Conservation (phyloP, 129 eudicot genomes). For the Ambrosia trifida region DNA sequence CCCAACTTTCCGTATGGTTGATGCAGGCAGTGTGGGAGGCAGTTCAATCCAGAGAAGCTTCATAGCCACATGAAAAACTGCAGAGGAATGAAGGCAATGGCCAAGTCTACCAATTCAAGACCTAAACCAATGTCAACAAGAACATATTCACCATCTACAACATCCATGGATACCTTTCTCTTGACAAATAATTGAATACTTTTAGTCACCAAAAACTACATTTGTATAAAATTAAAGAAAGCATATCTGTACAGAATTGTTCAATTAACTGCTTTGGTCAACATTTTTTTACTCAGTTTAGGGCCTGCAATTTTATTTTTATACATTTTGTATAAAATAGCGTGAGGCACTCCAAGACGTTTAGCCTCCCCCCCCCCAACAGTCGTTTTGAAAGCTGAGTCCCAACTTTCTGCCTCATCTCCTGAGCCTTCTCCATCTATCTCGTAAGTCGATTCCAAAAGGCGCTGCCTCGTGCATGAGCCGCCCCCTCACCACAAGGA, state of each 20-base stretch:
- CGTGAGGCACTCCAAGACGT: too few relatives aligned
- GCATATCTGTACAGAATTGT: background rate
- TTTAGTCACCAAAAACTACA: background rate
- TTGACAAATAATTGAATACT: constrained; percentile 32
- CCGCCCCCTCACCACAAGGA: too few relatives aligned
- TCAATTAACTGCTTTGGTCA: background rate
- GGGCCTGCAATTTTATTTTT: too few relatives aligned
- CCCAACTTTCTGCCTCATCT: too few relatives aligned
- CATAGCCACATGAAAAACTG: constrained; percentile 71
- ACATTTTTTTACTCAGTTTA: background rate
- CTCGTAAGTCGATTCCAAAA: too few relatives aligned
- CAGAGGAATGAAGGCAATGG: constrained; percentile 62
- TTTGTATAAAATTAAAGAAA: constrained; percentile 14
- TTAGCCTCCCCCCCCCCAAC: too few relatives aligned
- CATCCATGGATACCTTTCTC: constrained; percentile 28
- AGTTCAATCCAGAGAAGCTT: constrained; percentile 69
- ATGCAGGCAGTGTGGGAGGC: constrained; percentile 81
- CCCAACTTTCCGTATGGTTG: background rate
- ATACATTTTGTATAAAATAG: background rate
- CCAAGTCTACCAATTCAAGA: constrained; percentile 32
- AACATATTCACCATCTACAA: constrained; percentile 27
- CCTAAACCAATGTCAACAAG: constrained; percentile 29
- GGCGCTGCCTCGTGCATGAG: too few relatives aligned
- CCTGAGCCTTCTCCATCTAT: too few relatives aligned
- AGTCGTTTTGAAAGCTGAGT: too few relatives aligned